Evolutionary conservation across 306 rosid species (phyloP).

Genomic region (Cyamopsis tetragonoloba): DNA sequence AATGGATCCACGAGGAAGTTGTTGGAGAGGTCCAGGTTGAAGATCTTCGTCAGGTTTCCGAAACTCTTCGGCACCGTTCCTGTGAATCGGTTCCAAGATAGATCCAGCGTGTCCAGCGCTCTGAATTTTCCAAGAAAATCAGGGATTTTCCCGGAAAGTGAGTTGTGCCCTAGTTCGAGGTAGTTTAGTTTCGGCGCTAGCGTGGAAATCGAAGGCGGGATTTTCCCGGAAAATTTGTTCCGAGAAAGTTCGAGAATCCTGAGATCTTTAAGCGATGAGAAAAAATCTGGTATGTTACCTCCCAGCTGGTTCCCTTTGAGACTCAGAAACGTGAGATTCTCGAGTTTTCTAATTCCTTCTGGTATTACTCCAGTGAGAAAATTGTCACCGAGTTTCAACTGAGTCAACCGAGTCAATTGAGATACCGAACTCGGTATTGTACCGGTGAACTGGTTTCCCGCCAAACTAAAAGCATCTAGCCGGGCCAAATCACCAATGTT

Average conservation of each 20-base stretch:
- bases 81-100: slow-evolving; percentile 48
- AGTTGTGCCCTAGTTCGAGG: slow-evolving; percentile 61
- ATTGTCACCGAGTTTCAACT: slow-evolving; percentile 75
- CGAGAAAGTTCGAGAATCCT: slow-evolving; percentile 42
- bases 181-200: slow-evolving; percentile 39
- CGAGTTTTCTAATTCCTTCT: slow-evolving; percentile 32
- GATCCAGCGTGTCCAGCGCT: slow-evolving; percentile 60
- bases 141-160: slow-evolving; percentile 62
- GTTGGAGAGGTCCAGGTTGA: slow-evolving; percentile 71
- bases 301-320: slow-evolving; percentile 51
- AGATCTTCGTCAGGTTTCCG: slow-evolving; percentile 69
- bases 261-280: slow-evolving; percentile 41
- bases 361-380: slow-evolving; percentile 53
- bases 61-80: slow-evolving; percentile 67
- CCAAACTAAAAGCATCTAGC: slow-evolving; percentile 31
- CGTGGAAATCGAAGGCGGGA: slow-evolving; percentile 58
- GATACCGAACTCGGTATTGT: slow-evolving; percentile 64
- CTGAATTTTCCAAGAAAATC: slow-evolving; percentile 72
- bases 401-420: slow-evolving; percentile 44
- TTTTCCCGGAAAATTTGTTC: slow-evolving; percentile 59
- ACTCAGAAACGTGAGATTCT: slow-evolving; percentile 32
- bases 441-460: slow-evolving; percentile 60
- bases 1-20: slow-evolving; percentile 73
- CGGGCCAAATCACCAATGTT: slow-evolving; percentile 40
- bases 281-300: slow-evolving; percentile 63